These are phyloP conservation scores for Polytrichum commune DNA, from an alignment of 225 moss, liverwort and hornwort genomes.

Conservation along the genomic window DNA sequence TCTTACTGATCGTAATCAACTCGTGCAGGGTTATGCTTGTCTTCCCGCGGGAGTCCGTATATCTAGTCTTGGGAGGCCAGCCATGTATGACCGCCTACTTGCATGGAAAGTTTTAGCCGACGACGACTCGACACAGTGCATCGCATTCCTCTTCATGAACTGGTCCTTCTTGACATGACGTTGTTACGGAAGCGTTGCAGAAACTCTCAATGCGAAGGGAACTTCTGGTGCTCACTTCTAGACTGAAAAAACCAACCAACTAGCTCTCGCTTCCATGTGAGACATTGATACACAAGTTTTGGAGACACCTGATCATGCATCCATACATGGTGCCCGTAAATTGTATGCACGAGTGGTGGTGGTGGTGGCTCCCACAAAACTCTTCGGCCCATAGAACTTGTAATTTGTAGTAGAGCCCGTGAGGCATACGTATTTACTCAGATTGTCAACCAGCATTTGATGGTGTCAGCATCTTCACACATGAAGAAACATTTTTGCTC, in stretches of 20 bases:
- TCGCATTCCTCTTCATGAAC: conserved; percentile 90
- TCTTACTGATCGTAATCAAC: too few species aligned
- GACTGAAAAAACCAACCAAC: neutral
- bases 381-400: too few species aligned
- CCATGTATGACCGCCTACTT: conserved; percentile 80
- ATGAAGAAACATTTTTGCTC: too few species aligned
- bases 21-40: conserved; percentile 71
- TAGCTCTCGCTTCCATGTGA: neutral
- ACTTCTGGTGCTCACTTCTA: neutral
- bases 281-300: conserved; percentile 6
- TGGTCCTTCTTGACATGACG: conserved; percentile 79
- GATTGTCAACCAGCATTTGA: too few species aligned
- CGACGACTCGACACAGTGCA: conserved; percentile 81
- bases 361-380: too few species aligned
- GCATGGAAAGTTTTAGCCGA: conserved; percentile 96
- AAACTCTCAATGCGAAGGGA: neutral
- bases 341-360: too few species aligned
- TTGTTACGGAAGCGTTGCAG: neutral
- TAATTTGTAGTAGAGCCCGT: too few species aligned
- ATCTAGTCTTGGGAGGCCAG: conserved; percentile 80
- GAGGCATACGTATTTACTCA: too few species aligned
- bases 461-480: too few species aligned
- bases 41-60: conserved; percentile 80
- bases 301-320: neutral
- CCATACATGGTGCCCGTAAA: too few species aligned